Base-by-base conservation (phyloP, 2,329 filamentous ascomycete species). In the Pseudogymnoascus sp. region DNA sequence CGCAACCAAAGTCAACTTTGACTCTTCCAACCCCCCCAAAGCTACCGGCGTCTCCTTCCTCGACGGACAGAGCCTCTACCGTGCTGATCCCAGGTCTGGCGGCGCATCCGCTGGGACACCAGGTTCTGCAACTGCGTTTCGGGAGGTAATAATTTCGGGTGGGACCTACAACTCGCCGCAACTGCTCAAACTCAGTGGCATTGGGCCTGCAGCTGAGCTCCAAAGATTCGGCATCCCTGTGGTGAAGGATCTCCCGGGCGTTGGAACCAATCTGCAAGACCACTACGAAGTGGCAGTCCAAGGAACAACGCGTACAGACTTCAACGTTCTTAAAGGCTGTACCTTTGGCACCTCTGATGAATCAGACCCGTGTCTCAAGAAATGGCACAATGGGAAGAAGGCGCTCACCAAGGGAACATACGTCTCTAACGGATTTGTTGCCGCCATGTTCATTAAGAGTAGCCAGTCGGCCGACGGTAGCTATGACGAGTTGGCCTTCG, bases 241-340 rank as follows among this genome's bases (percentile, higher is more conserved):
- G 2, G 67, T 87, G 33, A 83, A 65, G 2, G 78, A 88, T 68
- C 77, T 86, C 1, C 84, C 85, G 0, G 85, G 88, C 10, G 84
- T 89, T n/a, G 87, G 86, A 42, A 78, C 77, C 50, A 87, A 88
- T 72, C 75, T 87, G 1, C 78, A 83, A 69, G 83, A 87, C 70
- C 80, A 81, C 65, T 81, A 82, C 70, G 81, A 80, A 69, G 76
- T 81, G 56, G 72, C 74, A 21, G 73, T 81, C 21, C 71, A 78
- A 37, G 80, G 77, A 26, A 74, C 79, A n/a, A 64, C 70, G 4
- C 75, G 72, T 2, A 75, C 70, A 40, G 72, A 76, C 64, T 79
- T 77, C 68, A 70, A 69, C 2, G 65, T 75, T 23, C 69, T 75
- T 26, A 66, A 73, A 4, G 72, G 72, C 33, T 77, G 76, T 61